These are phyloP conservation scores for Barnettozyma pratensis DNA, from an alignment of 805 yeast species.

Conservation along the genomic window DNA sequence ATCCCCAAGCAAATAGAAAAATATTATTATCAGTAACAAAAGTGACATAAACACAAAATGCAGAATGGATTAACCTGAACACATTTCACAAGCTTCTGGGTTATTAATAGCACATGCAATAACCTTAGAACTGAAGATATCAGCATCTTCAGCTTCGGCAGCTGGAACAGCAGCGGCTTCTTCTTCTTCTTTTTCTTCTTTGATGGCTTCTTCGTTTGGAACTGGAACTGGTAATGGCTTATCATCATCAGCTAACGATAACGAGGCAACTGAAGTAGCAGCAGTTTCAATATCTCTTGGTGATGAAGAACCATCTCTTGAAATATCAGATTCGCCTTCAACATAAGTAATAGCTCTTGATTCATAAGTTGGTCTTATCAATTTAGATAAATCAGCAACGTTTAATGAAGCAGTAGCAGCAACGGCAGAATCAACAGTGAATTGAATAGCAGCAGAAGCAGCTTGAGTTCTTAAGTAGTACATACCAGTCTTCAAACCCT, in stretches of 20 bases:
- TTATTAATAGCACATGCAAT: constrained; percentile 95
- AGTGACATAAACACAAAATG: constrained; percentile 1
- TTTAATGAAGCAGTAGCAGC: constrained; percentile 84
- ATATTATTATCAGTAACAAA: constrained; percentile 1
- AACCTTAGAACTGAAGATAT: constrained; percentile 86
- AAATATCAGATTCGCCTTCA: constrained; percentile 11
- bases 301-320: constrained; percentile 24
- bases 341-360: constrained; percentile 20
- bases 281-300: constrained; percentile 31
- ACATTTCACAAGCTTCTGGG: constrained; percentile 98
- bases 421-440: constrained; percentile 82
- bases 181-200: constrained; percentile 25
- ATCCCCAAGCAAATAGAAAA: constrained; percentile 6
- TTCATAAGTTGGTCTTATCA: constrained; percentile 34
- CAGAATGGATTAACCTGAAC: constrained; percentile 68
- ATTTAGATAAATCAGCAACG: constrained; percentile 29
- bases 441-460: constrained; percentile 93
- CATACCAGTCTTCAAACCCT: constrained; percentile 98
- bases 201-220: constrained; percentile 18
- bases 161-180: constrained; percentile 26
- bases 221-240: constrained; percentile 27
- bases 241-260: constrained; percentile 35
- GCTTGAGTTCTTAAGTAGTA: constrained; percentile 96
- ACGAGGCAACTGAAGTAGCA: constrained; percentile 32
- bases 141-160: constrained; percentile 36